Percentiles rank a stretch among this genome's conserved stretches.
phyloP scores from a whole-genome alignment of 805 yeast species.

The Ogataea trehalophila region DNA sequence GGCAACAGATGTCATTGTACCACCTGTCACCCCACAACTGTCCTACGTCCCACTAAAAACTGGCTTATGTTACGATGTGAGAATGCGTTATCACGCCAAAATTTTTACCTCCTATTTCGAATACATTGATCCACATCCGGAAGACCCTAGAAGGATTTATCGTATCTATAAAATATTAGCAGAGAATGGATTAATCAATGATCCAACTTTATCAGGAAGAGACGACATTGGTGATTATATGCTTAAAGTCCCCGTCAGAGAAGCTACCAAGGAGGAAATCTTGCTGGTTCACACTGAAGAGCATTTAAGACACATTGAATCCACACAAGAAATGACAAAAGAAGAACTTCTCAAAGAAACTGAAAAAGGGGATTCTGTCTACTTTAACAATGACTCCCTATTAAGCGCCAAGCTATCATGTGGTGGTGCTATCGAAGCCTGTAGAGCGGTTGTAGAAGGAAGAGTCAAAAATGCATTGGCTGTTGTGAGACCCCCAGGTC shows the following conservation, averaged over 20 bases:
- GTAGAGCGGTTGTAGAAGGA: constrained; percentile 92
- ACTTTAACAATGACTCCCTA: constrained; percentile 86
- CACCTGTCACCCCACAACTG: constrained; percentile 61
- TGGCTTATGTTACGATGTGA: constrained; percentile 91
- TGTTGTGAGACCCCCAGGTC: constrained; percentile 98
- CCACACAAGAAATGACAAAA: constrained; percentile 72
- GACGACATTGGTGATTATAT: constrained; percentile 81
- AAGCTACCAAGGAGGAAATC: constrained; percentile 83
- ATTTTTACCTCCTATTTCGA: constrained; percentile 88
- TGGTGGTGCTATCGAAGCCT: constrained; percentile 96
- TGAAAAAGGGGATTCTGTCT: constrained; percentile 90
- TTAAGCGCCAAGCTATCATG: constrained; percentile 87
- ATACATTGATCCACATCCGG: constrained; percentile 98
- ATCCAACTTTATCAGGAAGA: constrained; percentile 64
- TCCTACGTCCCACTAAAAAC: constrained; percentile 75
- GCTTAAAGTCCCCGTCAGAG: constrained; percentile 86
- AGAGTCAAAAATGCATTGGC: constrained; percentile 88
- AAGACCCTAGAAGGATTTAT: constrained; percentile 94
- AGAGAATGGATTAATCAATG: constrained; percentile 85
- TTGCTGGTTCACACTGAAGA: constrained; percentile 78
- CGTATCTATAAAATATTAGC: constrained; percentile 90
- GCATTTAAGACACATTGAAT: constrained; percentile 70
- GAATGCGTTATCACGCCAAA: constrained; percentile 97
- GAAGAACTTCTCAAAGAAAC: constrained; percentile 77
- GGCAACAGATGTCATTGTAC: constrained; percentile 38